These are phyloP conservation scores for Licmophora abbreviata DNA, from an alignment of 108 stramenopile species.

Conservation along the genomic window DNA sequence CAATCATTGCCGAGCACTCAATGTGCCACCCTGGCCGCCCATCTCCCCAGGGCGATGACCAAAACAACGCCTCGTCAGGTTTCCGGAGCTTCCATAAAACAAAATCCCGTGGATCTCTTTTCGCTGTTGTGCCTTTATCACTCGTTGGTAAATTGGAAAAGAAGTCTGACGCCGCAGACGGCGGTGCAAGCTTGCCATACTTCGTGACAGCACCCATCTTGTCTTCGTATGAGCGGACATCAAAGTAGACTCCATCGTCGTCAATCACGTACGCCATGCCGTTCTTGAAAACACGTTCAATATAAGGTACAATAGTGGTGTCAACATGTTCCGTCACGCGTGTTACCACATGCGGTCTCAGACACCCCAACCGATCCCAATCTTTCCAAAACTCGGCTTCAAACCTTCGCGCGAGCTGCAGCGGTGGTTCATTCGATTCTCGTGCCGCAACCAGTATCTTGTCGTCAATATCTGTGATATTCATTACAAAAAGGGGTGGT, in stretches of 20 bases:
- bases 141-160: slow-evolving; percentile 25
- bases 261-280: slow-evolving; percentile 81
- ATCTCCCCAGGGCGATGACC: slow-evolving; percentile 87
- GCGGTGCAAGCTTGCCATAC: slow-evolving; percentile 90
- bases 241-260: slow-evolving; percentile 86
- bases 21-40: slow-evolving; percentile 99
- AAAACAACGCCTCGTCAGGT: slow-evolving; percentile 41
- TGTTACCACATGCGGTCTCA: slow-evolving; percentile 81
- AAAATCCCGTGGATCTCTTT: slow-evolving; percentile 91
- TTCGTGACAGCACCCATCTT: slow-evolving; percentile 25
- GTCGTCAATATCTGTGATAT: slow-evolving; percentile 98
- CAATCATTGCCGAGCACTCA: slow-evolving; percentile 95
- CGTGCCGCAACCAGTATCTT: slow-evolving; percentile 82
- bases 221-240: slow-evolving; percentile 72
- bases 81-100: slow-evolving; percentile 92
- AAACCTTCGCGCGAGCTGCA: slow-evolving; percentile 49
- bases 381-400: slow-evolving; percentile 67
- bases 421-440: slow-evolving; percentile 29
- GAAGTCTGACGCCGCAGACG: slow-evolving; percentile 51
- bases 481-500: slow-evolving; percentile 73
- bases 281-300: slow-evolving; percentile 51
- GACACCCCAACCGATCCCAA: slow-evolving; percentile 57
- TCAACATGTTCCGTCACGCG: slow-evolving; percentile 90
- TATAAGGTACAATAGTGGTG: slow-evolving; percentile 81
- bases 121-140: slow-evolving; percentile 22